These are phyloP conservation scores for Venturiaceae sp. DNA, from an alignment of 2,329 filamentous ascomycete genomes.

Conservation along the genomic window DNA sequence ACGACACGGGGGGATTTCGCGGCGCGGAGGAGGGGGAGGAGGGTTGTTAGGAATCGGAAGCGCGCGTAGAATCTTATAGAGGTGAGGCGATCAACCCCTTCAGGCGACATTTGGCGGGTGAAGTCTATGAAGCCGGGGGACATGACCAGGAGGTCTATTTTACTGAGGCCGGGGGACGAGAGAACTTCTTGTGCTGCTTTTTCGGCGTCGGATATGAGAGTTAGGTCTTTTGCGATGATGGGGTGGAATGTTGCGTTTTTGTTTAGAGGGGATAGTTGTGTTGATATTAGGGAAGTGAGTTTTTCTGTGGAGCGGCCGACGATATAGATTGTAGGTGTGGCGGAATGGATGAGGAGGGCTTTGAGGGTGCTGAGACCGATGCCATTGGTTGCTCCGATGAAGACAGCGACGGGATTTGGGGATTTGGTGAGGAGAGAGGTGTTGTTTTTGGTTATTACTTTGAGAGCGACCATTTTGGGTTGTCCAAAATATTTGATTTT, in stretches of 20 bases:
- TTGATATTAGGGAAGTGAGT: conserved; percentile 7
- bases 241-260: conserved; percentile 10
- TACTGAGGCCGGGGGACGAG: background rate
- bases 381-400: conserved; percentile 13
- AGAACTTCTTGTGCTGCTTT: conserved; percentile 10
- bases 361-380: conserved; percentile 12
- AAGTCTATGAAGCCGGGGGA: background rate
- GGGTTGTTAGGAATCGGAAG: conserved; percentile 16
- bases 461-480: background rate
- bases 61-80: conserved; percentile 48
- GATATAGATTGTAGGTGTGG: conserved; percentile 11
- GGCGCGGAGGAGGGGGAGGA: conserved; percentile 19
- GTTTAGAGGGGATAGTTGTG: conserved; percentile 8
- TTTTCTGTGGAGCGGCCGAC: background rate
- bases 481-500: background rate
- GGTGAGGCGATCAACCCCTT: conserved; percentile 45
- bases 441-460: background rate
- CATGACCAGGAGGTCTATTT: conserved; percentile 10
- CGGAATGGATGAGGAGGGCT: conserved; percentile 10
- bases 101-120: conserved; percentile 23
- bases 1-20: conserved; percentile 42
- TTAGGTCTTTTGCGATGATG: conserved; percentile 11
- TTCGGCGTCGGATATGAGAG: conserved; percentile 10
- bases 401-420: conserved; percentile 11
- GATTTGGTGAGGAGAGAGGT: background rate